Conservation (phyloP, 2,329 filamentous ascomycete genomes). For the Hymenoscyphus infarciens region DNA sequence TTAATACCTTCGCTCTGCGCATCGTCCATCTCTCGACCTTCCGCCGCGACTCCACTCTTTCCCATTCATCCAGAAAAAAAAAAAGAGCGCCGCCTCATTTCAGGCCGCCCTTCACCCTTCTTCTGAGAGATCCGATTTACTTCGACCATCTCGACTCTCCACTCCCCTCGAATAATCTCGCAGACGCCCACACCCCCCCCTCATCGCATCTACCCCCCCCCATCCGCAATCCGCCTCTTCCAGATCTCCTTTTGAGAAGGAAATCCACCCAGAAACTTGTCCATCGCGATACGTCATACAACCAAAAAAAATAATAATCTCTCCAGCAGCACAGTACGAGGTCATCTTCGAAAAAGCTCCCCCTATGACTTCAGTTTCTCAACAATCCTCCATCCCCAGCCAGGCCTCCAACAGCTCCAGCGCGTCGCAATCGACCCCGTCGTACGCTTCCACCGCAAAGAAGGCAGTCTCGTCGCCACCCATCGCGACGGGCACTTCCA, state of each 20-base stretch:
- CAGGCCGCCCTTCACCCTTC: conserved; percentile 22
- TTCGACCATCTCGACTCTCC: conserved; percentile 33
- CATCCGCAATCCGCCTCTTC: conserved; percentile 29
- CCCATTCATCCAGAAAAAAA: conserved; percentile 18
- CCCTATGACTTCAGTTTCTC: conserved; percentile 38
- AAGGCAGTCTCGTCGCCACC: conserved; percentile 59
- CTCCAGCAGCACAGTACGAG: conserved; percentile 24
- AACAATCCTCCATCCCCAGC: conserved; percentile 32
- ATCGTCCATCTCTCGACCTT: conserved; percentile 19
- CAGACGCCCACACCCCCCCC: conserved; percentile 18
- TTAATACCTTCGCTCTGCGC: conserved; percentile 22
- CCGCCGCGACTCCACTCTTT: conserved; percentile 10
- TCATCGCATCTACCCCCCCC: conserved; percentile 19
- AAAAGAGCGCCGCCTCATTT: conserved; percentile 23
- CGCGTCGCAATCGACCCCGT: conserved; percentile 52
- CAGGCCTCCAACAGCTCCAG: conserved; percentile 54
- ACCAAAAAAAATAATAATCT: too few relatives aligned
- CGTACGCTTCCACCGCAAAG: conserved; percentile 67
- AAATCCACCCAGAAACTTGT: conserved; percentile 17
- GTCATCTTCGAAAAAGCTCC: conserved; percentile 28
- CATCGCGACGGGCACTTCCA: conserved; percentile 56
- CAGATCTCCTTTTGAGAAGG: conserved; percentile 30
- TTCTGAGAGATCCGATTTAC: conserved; percentile 33
- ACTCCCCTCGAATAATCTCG: conserved; percentile 16
- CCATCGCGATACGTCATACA: conserved; percentile 34